A percentile compares a stretch with the other conserved stretches of the same genome.
phyloP scores from a whole-genome alignment of 2,329 filamentous ascomycete genomes.

The Calycina herbarum region DNA sequence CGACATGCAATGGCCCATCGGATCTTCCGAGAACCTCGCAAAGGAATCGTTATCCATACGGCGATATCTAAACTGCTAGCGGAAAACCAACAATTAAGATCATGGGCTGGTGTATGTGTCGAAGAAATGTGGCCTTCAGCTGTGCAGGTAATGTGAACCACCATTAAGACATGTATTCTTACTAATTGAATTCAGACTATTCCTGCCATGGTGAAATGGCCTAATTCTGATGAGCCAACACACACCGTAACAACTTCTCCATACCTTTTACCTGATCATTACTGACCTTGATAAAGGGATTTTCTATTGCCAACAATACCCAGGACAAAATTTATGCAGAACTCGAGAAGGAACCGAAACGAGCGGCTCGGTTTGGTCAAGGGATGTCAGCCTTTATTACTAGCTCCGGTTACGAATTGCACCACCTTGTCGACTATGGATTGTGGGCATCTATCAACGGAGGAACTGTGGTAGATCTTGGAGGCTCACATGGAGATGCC shows the following conservation, averaged over 20 bases:
- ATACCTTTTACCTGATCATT: neutral
- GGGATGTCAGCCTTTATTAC: conserved; percentile 1
- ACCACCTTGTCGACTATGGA: neutral
- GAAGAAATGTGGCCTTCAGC: neutral
- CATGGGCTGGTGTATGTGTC: neutral
- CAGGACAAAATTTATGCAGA: conserved; percentile 2
- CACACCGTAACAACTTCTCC: neutral
- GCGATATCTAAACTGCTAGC: neutral
- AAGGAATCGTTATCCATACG: conserved; percentile 5
- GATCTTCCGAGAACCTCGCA: conserved; percentile 8
- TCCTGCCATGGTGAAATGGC: conserved; percentile 6
- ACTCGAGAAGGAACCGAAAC: neutral
- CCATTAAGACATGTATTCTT: neutral
- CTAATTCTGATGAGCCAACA: conserved; percentile 4
- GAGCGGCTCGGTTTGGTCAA: neutral
- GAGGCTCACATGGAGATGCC: conserved; percentile 31
- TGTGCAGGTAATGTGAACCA: neutral
- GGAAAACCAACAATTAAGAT: neutral
- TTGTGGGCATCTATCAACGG: neutral
- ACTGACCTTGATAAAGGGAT: neutral
- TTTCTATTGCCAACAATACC: conserved; percentile 7
- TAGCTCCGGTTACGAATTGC: neutral
- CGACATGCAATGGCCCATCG: conserved; percentile 12
- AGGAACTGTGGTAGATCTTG: conserved; percentile 20
- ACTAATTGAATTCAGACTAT: conserved; percentile 2